These are phyloP conservation scores for Spathaspora girioi DNA, from an alignment of 805 yeast species.

Conservation along the genomic window DNA sequence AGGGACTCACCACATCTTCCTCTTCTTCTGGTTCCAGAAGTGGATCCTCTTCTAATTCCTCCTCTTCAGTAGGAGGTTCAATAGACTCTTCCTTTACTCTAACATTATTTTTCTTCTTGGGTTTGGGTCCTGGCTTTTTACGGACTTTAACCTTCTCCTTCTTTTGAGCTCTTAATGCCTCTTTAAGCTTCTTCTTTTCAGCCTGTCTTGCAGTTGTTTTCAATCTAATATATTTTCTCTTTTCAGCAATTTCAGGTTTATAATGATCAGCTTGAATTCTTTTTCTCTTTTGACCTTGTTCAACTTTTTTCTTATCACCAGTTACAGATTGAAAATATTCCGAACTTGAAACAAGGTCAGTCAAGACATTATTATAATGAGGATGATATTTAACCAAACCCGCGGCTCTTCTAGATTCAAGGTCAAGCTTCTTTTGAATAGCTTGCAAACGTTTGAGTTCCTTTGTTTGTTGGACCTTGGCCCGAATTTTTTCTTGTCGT, in stretches of 20 bases:
- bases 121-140: slow-evolving; percentile 6
- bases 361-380: not conserved
- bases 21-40: slow-evolving; percentile 9
- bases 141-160: not conserved
- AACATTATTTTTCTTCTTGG: slow-evolving; percentile 1
- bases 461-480: not conserved
- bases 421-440: slow-evolving; percentile 1
- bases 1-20: slow-evolving; percentile 32
- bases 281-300: slow-evolving; percentile 30
- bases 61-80: slow-evolving; percentile 8
- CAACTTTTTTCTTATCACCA: slow-evolving; percentile 30
- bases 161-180: slow-evolving; percentile 5
- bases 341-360: slow-evolving; percentile 20
- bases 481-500: not conserved
- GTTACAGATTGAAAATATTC: slow-evolving; percentile 38
- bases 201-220: slow-evolving; percentile 9
- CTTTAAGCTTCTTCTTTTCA: slow-evolving; percentile 10
- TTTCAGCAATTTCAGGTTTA: slow-evolving; percentile 20
- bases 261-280: slow-evolving; percentile 24
- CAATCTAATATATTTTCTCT: slow-evolving; percentile 9
- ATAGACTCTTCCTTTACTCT: slow-evolving; percentile 7
- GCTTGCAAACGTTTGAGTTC: slow-evolving; percentile 4
- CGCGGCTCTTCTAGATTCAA: slow-evolving; percentile 6
- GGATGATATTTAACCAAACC: not conserved
- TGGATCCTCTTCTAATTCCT: slow-evolving; percentile 12